phyloP scores from a whole-genome alignment of 441 rosid genomes.

The Gossypium gossypioides region DNA sequence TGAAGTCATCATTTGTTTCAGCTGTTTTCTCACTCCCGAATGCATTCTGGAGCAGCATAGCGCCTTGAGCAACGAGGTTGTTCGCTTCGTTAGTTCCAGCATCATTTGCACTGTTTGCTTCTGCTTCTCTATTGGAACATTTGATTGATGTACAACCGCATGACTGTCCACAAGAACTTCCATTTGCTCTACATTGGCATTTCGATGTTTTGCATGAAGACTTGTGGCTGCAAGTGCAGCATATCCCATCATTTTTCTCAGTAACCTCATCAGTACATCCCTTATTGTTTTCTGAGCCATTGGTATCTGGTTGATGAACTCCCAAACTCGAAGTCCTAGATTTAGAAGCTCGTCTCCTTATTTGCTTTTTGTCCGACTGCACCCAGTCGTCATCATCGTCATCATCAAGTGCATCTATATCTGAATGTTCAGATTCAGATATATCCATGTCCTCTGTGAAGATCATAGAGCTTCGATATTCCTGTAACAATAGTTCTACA shows the following conservation, averaged over 20 bases:
- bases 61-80: slow-evolving; percentile 65
- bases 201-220: slow-evolving; percentile 73
- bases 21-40: slow-evolving; percentile 32
- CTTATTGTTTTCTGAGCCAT: slow-evolving; percentile 20
- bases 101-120: slow-evolving; percentile 16
- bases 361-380: slow-evolving; percentile 25
- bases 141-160: slow-evolving; percentile 56
- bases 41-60: slow-evolving; percentile 72
- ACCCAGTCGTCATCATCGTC: slow-evolving; percentile 49
- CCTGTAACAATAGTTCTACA: slow-evolving; percentile 20
- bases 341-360: slow-evolving; percentile 35
- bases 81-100: slow-evolving; percentile 22
- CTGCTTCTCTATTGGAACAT: slow-evolving; percentile 59
- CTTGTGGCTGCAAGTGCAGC: slow-evolving; percentile 59
- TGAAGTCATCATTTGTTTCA: slow-evolving; percentile 31
- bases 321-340: slow-evolving; percentile 28
- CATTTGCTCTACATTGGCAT: slow-evolving; percentile 63
- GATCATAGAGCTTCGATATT: slow-evolving; percentile 39
- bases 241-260: slow-evolving; percentile 19
- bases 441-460: slow-evolving; percentile 81
- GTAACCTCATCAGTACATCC: slow-evolving; percentile 28
- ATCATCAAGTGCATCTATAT: slow-evolving; percentile 31
- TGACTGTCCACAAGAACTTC: slow-evolving; percentile 52
- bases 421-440: slow-evolving; percentile 68
- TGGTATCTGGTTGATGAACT: slow-evolving; percentile 20